Conservation (phyloP, 139 green algal species). For the Desmodesmus armatus region DNA sequence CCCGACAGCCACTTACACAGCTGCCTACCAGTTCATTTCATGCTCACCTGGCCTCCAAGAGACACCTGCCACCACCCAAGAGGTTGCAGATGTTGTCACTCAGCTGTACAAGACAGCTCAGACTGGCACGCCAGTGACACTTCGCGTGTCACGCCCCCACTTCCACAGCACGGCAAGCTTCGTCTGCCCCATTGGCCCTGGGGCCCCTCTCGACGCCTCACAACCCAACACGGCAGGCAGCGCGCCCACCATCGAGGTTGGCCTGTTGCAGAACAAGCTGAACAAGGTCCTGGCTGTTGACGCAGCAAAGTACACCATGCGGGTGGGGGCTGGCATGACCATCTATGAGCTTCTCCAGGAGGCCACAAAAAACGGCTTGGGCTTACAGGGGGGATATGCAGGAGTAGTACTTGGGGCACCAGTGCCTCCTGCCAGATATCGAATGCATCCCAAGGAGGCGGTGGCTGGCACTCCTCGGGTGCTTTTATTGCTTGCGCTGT, state of each 20-base stretch:
- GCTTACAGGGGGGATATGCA: slow-evolving; percentile 23
- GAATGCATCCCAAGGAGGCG: neutral
- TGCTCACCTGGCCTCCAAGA: too few species aligned
- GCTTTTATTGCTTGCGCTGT: neutral
- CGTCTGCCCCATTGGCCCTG: neutral
- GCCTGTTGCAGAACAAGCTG: slow-evolving; percentile 7
- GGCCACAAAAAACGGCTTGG: slow-evolving; percentile 16
- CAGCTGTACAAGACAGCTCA: neutral
- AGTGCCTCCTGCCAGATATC: too few species aligned
- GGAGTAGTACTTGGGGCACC: too few species aligned
- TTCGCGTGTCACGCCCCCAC: neutral
- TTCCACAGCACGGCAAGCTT: slow-evolving; percentile 9
- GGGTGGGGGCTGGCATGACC: slow-evolving; percentile 30
- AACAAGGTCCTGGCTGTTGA: slow-evolving; percentile 35
- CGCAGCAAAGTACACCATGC: slow-evolving; percentile 5
- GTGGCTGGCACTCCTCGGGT: neutral
- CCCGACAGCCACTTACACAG: too few species aligned
- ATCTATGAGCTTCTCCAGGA: neutral
- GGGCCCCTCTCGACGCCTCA: neutral
- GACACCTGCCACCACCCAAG: neutral
- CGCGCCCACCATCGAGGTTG: neutral
- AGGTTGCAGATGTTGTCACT: neutral
- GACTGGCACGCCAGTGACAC: neutral
- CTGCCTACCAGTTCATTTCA: too few species aligned
- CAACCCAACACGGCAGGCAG: neutral